phyloP scores from a whole-genome alignment of 2,329 filamentous ascomycete species.

The Neoarthrinium moseri region DNA sequence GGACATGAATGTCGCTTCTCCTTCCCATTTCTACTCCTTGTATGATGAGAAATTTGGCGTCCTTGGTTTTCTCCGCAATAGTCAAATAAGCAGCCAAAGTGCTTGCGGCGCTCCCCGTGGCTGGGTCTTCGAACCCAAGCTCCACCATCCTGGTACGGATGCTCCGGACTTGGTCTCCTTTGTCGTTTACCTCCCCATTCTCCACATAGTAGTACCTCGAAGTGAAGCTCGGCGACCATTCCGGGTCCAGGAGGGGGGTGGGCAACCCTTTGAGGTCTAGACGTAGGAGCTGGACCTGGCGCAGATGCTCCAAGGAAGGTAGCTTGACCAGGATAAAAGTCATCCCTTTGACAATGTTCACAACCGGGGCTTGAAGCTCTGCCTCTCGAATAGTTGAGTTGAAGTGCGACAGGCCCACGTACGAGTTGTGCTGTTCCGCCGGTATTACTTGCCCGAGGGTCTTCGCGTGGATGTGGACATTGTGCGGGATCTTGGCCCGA shows the following conservation, averaged over 20 bases:
- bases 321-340: constrained; percentile 67
- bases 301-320: constrained; percentile 57
- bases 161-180: constrained; percentile 20
- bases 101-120: constrained; percentile 62
- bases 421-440: constrained; percentile 10
- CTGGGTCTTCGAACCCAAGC: constrained; percentile 51
- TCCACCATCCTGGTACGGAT: constrained; percentile 63
- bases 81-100: constrained; percentile 55
- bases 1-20: constrained; percentile 49
- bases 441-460: constrained; percentile 33
- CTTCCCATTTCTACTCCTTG: constrained; percentile 70
- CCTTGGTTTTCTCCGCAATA: constrained; percentile 31
- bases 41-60: constrained; percentile 48
- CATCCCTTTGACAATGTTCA: constrained; percentile 72
- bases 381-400: constrained; percentile 20
- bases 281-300: constrained; percentile 30
- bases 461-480: constrained; percentile 58
- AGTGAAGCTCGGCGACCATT: constrained; percentile 54
- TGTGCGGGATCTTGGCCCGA: constrained; percentile 64
- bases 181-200: constrained; percentile 22
- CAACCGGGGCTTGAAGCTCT: constrained; percentile 41
- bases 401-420: constrained; percentile 18
- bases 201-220: constrained; percentile 60
- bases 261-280: constrained; percentile 30
- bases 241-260: constrained; percentile 44